These are phyloP conservation scores for Mariannaea sp. DNA, from an alignment of 2,329 filamentous ascomycete genomes.

Conservation along the genomic window DNA sequence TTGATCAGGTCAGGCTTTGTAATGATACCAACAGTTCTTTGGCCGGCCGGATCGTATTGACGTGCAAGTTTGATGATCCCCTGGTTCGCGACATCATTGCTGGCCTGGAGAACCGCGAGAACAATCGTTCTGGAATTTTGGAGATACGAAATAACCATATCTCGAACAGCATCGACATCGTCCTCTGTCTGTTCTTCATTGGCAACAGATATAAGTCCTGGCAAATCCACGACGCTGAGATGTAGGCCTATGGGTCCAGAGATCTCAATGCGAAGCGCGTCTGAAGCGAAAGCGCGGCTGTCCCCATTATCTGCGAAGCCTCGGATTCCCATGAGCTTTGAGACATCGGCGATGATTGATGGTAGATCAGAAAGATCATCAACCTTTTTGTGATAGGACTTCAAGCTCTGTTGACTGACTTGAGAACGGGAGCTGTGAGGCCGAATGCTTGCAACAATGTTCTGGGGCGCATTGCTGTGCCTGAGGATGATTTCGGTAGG, in stretches of 20 bases:
- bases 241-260: constrained; percentile 32
- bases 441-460: not conserved
- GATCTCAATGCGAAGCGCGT: not conserved
- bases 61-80: constrained; percentile 39
- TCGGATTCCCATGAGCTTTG: not conserved
- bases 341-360: not conserved
- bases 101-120: constrained; percentile 49
- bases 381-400: not conserved
- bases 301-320: not conserved
- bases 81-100: constrained; percentile 47
- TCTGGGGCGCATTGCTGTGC: not conserved
- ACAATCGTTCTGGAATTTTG: constrained; percentile 49
- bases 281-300: not conserved
- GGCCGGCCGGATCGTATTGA: constrained; percentile 40
- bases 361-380: not conserved
- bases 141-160: constrained; percentile 47
- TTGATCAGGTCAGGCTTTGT: constrained; percentile 49
- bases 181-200: constrained; percentile 41
- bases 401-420: not conserved
- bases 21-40: constrained; percentile 49
- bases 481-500: not conserved
- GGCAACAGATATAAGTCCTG: constrained; percentile 48
- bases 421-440: not conserved
- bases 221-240: constrained; percentile 54
- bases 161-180: constrained; percentile 42